These are phyloP conservation scores for Potentilla sterilis DNA, from an alignment of 306 rosid species.

Conservation along the genomic window DNA sequence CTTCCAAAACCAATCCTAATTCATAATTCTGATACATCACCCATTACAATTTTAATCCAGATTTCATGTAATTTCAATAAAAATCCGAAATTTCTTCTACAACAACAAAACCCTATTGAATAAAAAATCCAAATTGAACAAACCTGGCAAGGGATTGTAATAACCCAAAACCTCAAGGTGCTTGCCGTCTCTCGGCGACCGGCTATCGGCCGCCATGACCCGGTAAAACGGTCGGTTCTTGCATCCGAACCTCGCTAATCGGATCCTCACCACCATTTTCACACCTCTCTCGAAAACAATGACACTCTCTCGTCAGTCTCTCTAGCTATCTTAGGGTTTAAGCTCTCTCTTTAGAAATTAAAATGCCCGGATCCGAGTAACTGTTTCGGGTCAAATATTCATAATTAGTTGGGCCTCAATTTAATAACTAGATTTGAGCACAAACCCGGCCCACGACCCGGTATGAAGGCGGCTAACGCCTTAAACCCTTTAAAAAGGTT, in stretches of 20 bases:
- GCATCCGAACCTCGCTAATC: conserved; percentile 81
- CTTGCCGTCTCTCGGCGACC: conserved; percentile 89
- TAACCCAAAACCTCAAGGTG: conserved; percentile 89
- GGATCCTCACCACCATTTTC: conserved; percentile 80
- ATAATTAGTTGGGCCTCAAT: background rate
- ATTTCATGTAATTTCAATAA: background rate
- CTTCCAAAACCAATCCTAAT: background rate
- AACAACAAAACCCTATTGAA: background rate
- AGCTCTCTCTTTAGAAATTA: background rate
- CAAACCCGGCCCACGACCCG: conserved; percentile 6
- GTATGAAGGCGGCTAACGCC: background rate
- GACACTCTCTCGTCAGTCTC: background rate
- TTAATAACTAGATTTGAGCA: background rate
- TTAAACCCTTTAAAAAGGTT: background rate
- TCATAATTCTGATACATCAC: background rate
- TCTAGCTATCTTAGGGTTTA: conserved; percentile 22
- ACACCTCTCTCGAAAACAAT: background rate
- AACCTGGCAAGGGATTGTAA: conserved; percentile 91
- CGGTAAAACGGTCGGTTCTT: conserved; percentile 85
- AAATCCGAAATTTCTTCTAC: background rate
- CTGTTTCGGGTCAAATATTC: background rate
- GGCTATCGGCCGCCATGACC: conserved; percentile 88
- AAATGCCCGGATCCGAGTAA: background rate
- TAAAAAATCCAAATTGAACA: background rate
- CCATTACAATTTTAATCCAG: background rate